These are phyloP conservation scores for Fusarium armeniacum DNA, from an alignment of 2,329 filamentous ascomycete species.

Conservation along the genomic window DNA sequence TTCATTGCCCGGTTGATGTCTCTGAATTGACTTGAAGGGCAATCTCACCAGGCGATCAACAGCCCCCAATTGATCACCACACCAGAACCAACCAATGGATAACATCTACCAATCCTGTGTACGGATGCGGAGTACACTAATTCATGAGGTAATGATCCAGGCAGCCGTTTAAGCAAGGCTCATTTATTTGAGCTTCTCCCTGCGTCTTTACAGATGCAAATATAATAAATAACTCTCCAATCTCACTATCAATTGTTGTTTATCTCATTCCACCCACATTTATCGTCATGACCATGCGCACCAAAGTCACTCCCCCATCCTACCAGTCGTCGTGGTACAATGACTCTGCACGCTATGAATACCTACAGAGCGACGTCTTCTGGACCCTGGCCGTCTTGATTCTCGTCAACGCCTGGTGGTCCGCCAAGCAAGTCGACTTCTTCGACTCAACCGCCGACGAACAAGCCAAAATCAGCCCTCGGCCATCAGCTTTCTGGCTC, in stretches of 20 bases:
- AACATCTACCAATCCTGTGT: too few species aligned
- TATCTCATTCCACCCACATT: too few species aligned
- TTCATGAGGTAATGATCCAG: neutral
- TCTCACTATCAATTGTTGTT: neutral
- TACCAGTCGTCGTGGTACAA: conserved; percentile 27
- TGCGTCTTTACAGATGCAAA: neutral
- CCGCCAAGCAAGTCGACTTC: conserved; percentile 7
- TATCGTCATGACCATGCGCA: neutral
- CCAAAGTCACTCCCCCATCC: neutral
- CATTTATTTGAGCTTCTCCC: neutral
- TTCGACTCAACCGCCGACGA: neutral
- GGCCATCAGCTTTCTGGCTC: conserved; percentile 1
- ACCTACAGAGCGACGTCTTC: conserved; percentile 32
- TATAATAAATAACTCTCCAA: neutral
- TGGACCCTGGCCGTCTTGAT: conserved; percentile 30
- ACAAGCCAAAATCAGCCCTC: neutral
- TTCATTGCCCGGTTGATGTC: neutral
- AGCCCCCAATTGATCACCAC: neutral
- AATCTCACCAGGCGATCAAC: neutral
- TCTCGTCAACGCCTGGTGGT: conserved; percentile 29
- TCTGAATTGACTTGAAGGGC: neutral
- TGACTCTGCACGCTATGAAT: conserved; percentile 29
- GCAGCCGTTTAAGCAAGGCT: conserved; percentile 17
- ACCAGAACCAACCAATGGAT: conserved; percentile 5
- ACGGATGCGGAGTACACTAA: conserved; percentile 6